Evolutionary conservation across 441 rosid species (phyloP).

Genomic region (Erodium trifolium): DNA sequence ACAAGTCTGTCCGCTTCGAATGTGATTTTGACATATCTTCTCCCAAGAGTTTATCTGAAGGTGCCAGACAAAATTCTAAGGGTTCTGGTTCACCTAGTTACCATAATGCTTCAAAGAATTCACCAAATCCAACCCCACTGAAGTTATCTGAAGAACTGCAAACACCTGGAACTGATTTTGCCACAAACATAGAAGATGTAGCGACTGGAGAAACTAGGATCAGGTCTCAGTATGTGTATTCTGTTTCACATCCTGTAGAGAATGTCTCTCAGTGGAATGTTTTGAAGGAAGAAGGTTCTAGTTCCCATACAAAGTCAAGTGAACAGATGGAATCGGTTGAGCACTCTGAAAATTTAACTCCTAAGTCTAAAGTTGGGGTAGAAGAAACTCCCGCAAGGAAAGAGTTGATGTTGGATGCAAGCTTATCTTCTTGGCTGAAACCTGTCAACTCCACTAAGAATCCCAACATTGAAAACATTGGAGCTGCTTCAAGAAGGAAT

Average conservation of each 20-base stretch:
- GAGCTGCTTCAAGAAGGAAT: constrained; percentile 17
- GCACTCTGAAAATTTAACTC: constrained; percentile 29
- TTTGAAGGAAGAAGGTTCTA: constrained; percentile 15
- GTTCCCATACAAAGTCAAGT: too few relatives aligned
- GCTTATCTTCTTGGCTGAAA: constrained; percentile 43
- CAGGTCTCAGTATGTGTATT: constrained; percentile 67
- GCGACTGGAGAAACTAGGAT: constrained; percentile 43
- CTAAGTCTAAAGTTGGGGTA: constrained; percentile 12
- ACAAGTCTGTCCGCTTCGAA: constrained; percentile 70
- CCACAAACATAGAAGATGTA: constrained; percentile 39
- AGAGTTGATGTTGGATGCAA: constrained; percentile 34
- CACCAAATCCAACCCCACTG: constrained; percentile 73
- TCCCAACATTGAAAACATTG: constrained; percentile 23
- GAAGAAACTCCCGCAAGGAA: neutral
- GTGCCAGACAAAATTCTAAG: too few relatives aligned
- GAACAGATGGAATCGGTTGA: constrained; percentile 23
- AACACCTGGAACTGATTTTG: constrained; percentile 89
- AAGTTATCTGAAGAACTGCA: constrained; percentile 85
- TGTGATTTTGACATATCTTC: constrained; percentile 41
- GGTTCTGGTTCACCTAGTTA: too few relatives aligned
- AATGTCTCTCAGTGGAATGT: constrained; percentile 12
- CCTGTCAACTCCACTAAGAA: constrained; percentile 23
- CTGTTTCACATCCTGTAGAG: constrained; percentile 44
- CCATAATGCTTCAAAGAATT: constrained; percentile 17
- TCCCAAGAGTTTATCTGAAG: constrained; percentile 35